A percentile compares a stretch with the other conserved stretches of the same genome.
Conservation (phyloP, 805 yeast species). For the Candida pseudoglaebosa region DNA sequence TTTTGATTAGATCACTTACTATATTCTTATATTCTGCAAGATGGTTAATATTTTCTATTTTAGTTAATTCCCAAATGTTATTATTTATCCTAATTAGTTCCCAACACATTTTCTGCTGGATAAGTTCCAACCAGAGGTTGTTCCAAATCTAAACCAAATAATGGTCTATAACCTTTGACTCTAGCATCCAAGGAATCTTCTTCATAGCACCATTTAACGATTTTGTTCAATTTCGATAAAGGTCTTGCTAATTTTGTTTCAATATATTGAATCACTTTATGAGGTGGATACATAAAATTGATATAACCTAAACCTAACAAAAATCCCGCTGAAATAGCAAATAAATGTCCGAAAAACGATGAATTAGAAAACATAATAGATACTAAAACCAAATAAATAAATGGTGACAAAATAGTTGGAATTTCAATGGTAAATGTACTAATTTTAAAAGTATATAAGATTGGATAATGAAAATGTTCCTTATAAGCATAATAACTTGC, state of each 20-base stretch:
- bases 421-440: conserved; percentile 37
- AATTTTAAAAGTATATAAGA: conserved; percentile 24
- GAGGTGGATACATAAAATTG: conserved; percentile 60
- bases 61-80: no score
- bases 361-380: conserved; percentile 59
- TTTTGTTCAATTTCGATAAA: conserved; percentile 51
- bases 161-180: conserved; percentile 25
- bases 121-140: background rate
- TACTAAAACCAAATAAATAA: conserved; percentile 43
- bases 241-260: conserved; percentile 50
- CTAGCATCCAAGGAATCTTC: conserved; percentile 50
- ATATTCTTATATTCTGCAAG: no score
- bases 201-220: conserved; percentile 58
- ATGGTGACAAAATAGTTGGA: conserved; percentile 61
- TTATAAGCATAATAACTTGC: conserved; percentile 55
- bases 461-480: conserved; percentile 37
- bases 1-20: no score
- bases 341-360: conserved; percentile 69
- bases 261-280: conserved; percentile 57
- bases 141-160: conserved; percentile 12
- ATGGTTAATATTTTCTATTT: no score
- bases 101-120: background rate
- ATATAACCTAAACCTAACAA: conserved; percentile 56
- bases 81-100: background rate
- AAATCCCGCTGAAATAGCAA: conserved; percentile 66